Conservation (phyloP, 2,329 filamentous ascomycete species). For the Fusarium brachygibbosum region DNA sequence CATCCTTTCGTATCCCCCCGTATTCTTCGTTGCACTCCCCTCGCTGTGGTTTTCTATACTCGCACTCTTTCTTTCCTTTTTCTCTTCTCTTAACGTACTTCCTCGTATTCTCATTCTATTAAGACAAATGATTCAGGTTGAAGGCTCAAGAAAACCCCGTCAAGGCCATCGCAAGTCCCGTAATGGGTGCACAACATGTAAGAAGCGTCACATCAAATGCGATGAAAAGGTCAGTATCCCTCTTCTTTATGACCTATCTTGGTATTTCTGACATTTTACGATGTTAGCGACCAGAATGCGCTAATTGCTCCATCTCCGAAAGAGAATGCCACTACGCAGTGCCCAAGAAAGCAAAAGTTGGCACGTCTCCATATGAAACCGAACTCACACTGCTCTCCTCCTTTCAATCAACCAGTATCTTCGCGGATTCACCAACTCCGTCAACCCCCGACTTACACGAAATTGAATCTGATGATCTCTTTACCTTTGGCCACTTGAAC, state of each 20-base stretch:
- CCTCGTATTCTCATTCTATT: neutral
- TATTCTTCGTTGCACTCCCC: neutral
- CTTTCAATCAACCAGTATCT: neutral
- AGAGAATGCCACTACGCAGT: neutral
- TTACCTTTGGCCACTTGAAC: constrained; percentile 21
- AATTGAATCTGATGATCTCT: neutral
- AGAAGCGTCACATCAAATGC: constrained; percentile 33
- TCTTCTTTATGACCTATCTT: too few relatives aligned
- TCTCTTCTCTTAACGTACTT: neutral
- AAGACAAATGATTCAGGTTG: neutral
- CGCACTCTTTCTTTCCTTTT: neutral
- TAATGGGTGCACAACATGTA: constrained; percentile 28
- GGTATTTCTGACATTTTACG: neutral
- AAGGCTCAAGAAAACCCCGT: constrained; percentile 6
- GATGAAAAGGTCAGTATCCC: constrained; percentile 10
- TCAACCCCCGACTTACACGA: neutral
- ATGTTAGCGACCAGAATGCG: constrained; percentile 11
- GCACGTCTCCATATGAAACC: constrained; percentile 1
- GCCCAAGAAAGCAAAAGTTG: neutral
- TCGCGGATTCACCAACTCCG: neutral
- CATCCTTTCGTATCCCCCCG: constrained; percentile 1
- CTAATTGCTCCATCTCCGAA: constrained; percentile 22
- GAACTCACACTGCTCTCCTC: neutral
- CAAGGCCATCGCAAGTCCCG: constrained; percentile 35
- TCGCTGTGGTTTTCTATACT: constrained; percentile 7